Conservation (phyloP, 192 early-diverging fungal genomes). For the Coemansia sp. region DNA sequence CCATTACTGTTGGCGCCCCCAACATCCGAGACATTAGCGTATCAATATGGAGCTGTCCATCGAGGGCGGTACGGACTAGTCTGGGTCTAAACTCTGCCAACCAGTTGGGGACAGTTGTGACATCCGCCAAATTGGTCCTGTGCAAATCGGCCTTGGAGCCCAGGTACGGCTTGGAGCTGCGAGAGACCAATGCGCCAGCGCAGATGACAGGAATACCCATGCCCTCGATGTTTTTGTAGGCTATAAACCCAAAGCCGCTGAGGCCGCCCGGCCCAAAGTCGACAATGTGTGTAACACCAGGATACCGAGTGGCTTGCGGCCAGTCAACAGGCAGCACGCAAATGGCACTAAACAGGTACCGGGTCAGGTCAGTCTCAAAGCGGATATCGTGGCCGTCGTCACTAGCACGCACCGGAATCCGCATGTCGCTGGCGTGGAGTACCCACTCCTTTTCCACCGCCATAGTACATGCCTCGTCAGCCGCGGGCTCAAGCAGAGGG, state of each 20-base stretch:
- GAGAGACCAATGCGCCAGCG: conserved; percentile 21
- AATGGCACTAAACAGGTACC: conserved; percentile 67
- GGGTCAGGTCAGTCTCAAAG: conserved; percentile 59
- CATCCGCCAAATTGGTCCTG: conserved; percentile 64
- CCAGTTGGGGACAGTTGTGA: conserved; percentile 88
- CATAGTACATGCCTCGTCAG: conserved; percentile 6
- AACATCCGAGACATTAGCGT: conserved; percentile 83
- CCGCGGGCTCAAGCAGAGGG: conserved; percentile 1
- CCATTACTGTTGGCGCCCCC: conserved; percentile 90
- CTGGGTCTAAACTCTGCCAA: conserved; percentile 78
- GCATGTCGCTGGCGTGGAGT: conserved; percentile 23
- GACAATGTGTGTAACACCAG: conserved; percentile 79
- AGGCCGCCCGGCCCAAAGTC: conserved; percentile 93
- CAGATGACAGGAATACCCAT: conserved; percentile 67
- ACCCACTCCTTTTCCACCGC: conserved; percentile 35
- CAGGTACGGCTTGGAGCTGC: conserved; percentile 57
- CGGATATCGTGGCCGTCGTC: conserved; percentile 82
- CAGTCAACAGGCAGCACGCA: conserved; percentile 66
- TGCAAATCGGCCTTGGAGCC: conserved; percentile 77
- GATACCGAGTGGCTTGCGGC: conserved; percentile 61
- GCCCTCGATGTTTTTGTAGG: conserved; percentile 88
- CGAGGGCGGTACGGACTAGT: conserved; percentile 65
- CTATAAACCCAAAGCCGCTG: conserved; percentile 82
- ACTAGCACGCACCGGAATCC: conserved; percentile 72
- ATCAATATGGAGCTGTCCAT: conserved; percentile 77